Percentiles rank a stretch among this genome's conserved stretches.
Conservation (phyloP, 202 grass and related monocot genomes). For the Panicum hallii region DNA sequence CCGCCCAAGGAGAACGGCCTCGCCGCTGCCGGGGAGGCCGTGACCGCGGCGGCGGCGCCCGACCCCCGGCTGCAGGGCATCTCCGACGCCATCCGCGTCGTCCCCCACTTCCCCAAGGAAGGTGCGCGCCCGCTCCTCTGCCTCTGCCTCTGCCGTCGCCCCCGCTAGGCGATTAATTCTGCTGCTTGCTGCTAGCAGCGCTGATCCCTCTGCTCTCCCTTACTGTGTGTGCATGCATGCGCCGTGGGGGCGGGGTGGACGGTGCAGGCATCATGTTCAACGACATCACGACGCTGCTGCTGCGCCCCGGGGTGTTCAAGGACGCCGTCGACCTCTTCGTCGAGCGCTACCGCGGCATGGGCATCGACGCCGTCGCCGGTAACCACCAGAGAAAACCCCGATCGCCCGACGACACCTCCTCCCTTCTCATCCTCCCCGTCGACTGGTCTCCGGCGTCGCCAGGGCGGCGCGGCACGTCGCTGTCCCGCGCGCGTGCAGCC, state of each 20-base stretch:
- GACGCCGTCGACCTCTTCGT: conserved; percentile 79
- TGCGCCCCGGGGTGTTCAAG: conserved; percentile 63
- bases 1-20: conserved; percentile 56
- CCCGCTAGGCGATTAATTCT: background rate
- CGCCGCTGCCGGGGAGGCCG: background rate
- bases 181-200: background rate
- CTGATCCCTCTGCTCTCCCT: background rate
- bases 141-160: background rate
- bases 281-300: conserved; percentile 86
- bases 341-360: conserved; percentile 77
- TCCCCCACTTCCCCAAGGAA: conserved; percentile 84
- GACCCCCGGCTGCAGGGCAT: conserved; percentile 74
- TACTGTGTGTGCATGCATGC: background rate
- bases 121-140: conserved; percentile 33
- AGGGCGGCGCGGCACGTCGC: background rate
- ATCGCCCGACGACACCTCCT: background rate
- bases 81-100: conserved; percentile 76
- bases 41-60: background rate
- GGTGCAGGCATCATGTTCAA: conserved; percentile 93
- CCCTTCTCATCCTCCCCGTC: background rate
- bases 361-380: conserved; percentile 77
- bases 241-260: background rate
- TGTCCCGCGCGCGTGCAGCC: conserved; percentile 10
- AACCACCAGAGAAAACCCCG: background rate
- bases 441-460: too few species aligned